phyloP scores from a whole-genome alignment of 495 filamentous ascomycete species.

The Aspergillus cavernicola region DNA sequence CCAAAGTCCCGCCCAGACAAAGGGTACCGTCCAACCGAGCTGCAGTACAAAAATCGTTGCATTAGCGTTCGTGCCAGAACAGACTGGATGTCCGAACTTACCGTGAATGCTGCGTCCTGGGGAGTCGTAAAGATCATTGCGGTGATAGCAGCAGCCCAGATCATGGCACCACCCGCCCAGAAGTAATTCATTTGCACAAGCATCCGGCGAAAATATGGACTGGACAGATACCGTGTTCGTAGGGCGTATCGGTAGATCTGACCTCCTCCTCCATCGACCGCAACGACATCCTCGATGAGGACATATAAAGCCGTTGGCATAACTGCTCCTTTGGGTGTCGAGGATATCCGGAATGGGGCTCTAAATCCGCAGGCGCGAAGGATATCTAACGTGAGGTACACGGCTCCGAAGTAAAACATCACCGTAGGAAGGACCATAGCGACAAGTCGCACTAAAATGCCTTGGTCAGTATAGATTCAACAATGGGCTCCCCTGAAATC shows the following conservation, averaged over 20 bases:
- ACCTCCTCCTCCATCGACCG: slow-evolving; percentile 72
- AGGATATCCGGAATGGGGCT: slow-evolving; percentile 70
- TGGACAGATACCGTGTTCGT: slow-evolving; percentile 64
- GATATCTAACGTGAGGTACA: slow-evolving; percentile 50
- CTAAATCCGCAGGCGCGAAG: slow-evolving; percentile 38
- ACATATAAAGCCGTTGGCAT: slow-evolving; percentile 70
- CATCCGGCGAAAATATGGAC: slow-evolving; percentile 66
- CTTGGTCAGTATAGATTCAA: slow-evolving; percentile 24
- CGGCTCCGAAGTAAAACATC: slow-evolving; percentile 56
- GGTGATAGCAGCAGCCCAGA: slow-evolving; percentile 54
- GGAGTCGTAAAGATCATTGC: slow-evolving; percentile 61
- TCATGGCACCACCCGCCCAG: slow-evolving; percentile 62
- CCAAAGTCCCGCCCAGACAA: slow-evolving; percentile 67
- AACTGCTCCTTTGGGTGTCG: slow-evolving; percentile 61
- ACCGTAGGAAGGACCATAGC: slow-evolving; percentile 59
- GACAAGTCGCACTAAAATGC: slow-evolving; percentile 52
- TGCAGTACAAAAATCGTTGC: not conserved
- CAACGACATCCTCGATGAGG: slow-evolving; percentile 75
- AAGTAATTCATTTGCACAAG: slow-evolving; percentile 70
- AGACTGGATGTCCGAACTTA: slow-evolving; percentile 35
- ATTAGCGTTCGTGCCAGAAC: not conserved
- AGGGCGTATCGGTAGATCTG: slow-evolving; percentile 62
- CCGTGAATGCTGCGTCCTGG: slow-evolving; percentile 64
- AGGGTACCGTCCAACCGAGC: slow-evolving; percentile 66
- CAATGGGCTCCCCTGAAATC: not conserved